These are phyloP conservation scores for Evernia prunastri DNA, from an alignment of 495 filamentous ascomycete species.

Conservation along the genomic window DNA sequence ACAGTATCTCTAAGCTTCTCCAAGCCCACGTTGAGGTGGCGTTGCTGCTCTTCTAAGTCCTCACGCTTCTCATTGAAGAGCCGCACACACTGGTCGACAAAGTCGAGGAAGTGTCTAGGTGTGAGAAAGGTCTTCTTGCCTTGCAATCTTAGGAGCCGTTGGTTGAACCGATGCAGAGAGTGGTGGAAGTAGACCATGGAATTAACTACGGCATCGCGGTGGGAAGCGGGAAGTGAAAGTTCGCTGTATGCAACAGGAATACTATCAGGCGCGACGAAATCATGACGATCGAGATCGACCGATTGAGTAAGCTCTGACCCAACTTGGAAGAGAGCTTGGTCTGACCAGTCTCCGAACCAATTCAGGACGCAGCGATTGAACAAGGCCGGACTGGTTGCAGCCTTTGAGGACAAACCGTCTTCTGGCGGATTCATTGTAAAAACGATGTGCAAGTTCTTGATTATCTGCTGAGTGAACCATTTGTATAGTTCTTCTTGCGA, in stretches of 20 bases:
- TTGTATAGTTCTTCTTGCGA: conserved; percentile 98
- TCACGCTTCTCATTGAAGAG: conserved; percentile 98
- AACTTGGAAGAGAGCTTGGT: conserved; percentile 97
- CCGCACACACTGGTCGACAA: conserved; percentile 95
- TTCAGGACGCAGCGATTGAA: conserved; percentile 99
- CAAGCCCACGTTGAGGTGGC: conserved; percentile 93
- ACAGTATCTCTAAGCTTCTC: conserved; percentile 98
- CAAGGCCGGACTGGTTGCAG: conserved; percentile 90
- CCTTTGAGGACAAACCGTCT: conserved; percentile 88
- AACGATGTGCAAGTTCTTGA: conserved; percentile 97
- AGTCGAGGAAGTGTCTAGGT: conserved; percentile 94
- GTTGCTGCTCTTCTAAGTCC: conserved; percentile 95
- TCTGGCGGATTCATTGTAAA: conserved; percentile 99
- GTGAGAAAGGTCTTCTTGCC: conserved; percentile 86
- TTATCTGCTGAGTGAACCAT: conserved; percentile 99
- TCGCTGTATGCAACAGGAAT: conserved; percentile 88
- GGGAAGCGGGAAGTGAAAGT: conserved; percentile 73
- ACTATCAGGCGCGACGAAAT: conserved; percentile 80
- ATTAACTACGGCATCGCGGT: conserved; percentile 87
- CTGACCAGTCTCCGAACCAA: conserved; percentile 99
- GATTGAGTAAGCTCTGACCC: conserved; percentile 92
- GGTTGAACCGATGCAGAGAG: conserved; percentile 84
- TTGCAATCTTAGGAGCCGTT: conserved; percentile 83
- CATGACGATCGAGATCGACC: conserved; percentile 82
- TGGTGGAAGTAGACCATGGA: conserved; percentile 98